Base-by-base conservation (phyloP, 768 basidiomycete genomes). In the Tulasnella sp. region DNA sequence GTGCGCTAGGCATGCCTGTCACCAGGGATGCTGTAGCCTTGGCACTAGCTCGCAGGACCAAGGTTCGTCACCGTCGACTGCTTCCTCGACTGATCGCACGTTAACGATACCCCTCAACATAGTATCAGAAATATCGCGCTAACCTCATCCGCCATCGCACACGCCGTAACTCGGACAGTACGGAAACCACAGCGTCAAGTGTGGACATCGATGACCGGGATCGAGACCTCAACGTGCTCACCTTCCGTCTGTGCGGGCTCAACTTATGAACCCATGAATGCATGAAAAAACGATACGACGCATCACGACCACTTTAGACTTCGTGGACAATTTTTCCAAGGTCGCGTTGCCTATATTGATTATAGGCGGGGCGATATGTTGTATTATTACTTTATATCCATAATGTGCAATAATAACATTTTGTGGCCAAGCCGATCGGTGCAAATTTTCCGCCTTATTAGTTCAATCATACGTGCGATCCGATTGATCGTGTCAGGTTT, bases 91-190 rank as follows among this genome's bases (percentile, higher is more conserved):
- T 17, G 29, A 71, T 71, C 39, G 42, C 42, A 42, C 15, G 19
- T 37, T 52, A 12, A 25, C 22, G 29, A 34, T 14, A 42, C 34
- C 9, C 72, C 31, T 36, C 49, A 11, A 25, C 42, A 31, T 42
- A 73, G 72, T 73, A 73, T 73, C 72, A 73, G 45, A 73, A 73
- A 37, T 73, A 73, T 25, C 72, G 72, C n/a, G 37, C 42, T 2
- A 45, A n/a, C 37, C 58, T 54, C 29, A 64, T 64, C 29, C 42
- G 73, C 37, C 73, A 54, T 40, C 45, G 73, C 45, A 38, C 73
- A 54, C 49, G 73, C 6, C 25, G 73, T 22, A 74, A 74, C 39
- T 74, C 73, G 25, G 49, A 54, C 37, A 38, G 49, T 12, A 58
- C 45, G 25, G 73, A 49, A 34, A 67, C 73, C 22, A 72, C 40